Base-by-base conservation (phyloP, 106 monocot species). In the Apostasia ramifera region DNA sequence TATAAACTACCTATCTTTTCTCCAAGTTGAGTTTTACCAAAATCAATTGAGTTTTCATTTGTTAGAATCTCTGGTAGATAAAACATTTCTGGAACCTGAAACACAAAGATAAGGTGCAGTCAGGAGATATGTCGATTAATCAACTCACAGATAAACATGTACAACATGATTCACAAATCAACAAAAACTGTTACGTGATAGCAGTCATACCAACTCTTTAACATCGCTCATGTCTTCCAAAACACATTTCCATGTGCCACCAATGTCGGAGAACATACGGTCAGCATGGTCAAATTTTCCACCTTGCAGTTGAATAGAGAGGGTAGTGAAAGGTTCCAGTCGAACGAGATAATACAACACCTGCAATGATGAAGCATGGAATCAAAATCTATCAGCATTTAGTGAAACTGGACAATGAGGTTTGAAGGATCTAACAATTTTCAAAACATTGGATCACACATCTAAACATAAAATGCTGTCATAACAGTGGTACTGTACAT, bases 191-290 rank as follows among this genome's bases (percentile, higher is more conserved):
- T 5, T 8, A 68, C 2, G 68, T 11, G 1, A 13, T 53, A 40
- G 37, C 8, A 75, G 44, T 56, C 56, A 43, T 85, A 98, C 98
- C 93, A 98, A 75, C 73, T 98, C 98, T 78, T 98, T 98, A 67
- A 98, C 92, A 70, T 98, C 92, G 83, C 92, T 93, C 98, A 98
- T 98, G 68, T 98, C 90, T 75, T 98, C 98, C 70, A 98, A 77
- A 48, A 98, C 85, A 75, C 93, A 82, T 78, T 90, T 83, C 98
- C 98, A 98, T 48, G 98, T 98, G 57, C 78, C 77, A 44, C 85
- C 79, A 75, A 98, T 82, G 79, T 98, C 87, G 63, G 70, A 89
- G 77, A 98, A 98, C 98, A 98, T 85, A 12, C 98, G 92, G 63
- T 98, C 98, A 47, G 98, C 98, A 87, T 98, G 98, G 67, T 98